Percentiles rank a stretch among this genome's conserved stretches.
Conservation (phyloP, 352 stramenopile species). For the Globisporangium cylindrosporum region DNA sequence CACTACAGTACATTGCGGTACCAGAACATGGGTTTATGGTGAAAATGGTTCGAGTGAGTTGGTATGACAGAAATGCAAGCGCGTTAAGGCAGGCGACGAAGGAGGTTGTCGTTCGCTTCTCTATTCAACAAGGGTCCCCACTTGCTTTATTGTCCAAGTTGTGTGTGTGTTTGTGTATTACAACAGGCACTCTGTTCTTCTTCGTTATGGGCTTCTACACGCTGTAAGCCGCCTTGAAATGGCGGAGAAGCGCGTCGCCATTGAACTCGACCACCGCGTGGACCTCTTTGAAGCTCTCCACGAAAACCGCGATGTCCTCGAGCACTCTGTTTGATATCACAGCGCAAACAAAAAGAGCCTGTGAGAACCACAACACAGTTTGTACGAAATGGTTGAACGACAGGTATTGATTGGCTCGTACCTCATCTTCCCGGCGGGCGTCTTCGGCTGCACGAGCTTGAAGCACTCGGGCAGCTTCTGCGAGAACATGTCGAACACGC, state of each 20-base stretch:
- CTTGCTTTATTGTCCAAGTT: too few species aligned
- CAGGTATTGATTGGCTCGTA: conserved; percentile 22
- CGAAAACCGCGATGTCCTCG: conserved; percentile 70
- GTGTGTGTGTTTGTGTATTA: too few species aligned
- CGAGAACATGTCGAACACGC: conserved; percentile 86
- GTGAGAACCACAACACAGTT: not conserved
- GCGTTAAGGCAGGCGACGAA: too few species aligned
- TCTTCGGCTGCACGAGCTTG: conserved; percentile 78
- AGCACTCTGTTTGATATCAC: conserved; percentile 39
- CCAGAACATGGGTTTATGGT: too few species aligned
- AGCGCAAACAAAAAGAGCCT: not conserved
- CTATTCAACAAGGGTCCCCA: too few species aligned
- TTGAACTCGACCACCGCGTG: conserved; percentile 67
- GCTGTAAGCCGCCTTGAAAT: conserved; percentile 61
- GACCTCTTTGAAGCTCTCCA: conserved; percentile 72
- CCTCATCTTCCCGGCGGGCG: conserved; percentile 64
- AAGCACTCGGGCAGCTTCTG: conserved; percentile 90
- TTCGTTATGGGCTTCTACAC: conserved; percentile 8
- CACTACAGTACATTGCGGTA: too few species aligned
- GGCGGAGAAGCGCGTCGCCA: conserved; percentile 48
- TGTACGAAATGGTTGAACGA: not conserved
- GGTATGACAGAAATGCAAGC: too few species aligned
- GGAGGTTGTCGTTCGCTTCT: too few species aligned
- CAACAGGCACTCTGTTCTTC: not conserved
- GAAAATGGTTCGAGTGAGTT: too few species aligned